phyloP scores from a whole-genome alignment of 352 stramenopile species.

The Phytopythium vexans region DNA sequence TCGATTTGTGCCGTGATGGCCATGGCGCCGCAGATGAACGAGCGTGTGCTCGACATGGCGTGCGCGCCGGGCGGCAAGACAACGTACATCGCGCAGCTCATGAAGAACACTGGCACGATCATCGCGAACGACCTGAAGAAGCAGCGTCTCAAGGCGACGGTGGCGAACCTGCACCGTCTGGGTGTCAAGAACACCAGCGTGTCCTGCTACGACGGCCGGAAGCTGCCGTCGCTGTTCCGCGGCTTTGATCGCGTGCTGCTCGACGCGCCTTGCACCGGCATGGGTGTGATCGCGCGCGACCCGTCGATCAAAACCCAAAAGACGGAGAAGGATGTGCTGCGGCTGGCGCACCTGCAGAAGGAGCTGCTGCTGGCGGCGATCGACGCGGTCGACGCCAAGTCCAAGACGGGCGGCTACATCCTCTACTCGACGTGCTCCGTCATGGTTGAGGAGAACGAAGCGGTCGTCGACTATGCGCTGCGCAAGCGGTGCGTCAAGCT shows the following conservation, averaged over 20 bases:
- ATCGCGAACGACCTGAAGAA: slow-evolving; percentile 99
- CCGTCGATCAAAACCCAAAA: slow-evolving; percentile 99
- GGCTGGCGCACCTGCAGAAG: slow-evolving; percentile 97
- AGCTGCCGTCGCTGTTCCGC: slow-evolving; percentile 92
- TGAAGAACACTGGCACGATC: slow-evolving; percentile 98
- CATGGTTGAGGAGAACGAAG: slow-evolving; percentile 93
- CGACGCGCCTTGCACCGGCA: slow-evolving; percentile 98
- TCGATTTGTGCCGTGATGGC: slow-evolving; percentile 99
- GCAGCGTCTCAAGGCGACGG: slow-evolving; percentile 95
- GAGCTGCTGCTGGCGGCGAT: slow-evolving; percentile 98
- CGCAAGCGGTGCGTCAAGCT: slow-evolving; percentile 98
- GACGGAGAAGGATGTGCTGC: slow-evolving; percentile 88
- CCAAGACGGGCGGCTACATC: slow-evolving; percentile 95
- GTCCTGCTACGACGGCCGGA: slow-evolving; percentile 96
- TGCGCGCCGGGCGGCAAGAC: slow-evolving; percentile 99
- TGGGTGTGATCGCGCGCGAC: slow-evolving; percentile 98
- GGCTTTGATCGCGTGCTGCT: slow-evolving; percentile 98
- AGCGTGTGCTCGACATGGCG: slow-evolving; percentile 98
- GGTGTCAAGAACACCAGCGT: slow-evolving; percentile 98
- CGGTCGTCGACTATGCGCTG: slow-evolving; percentile 99
- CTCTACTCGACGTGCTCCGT: slow-evolving; percentile 99
- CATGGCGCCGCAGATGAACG: slow-evolving; percentile 94
- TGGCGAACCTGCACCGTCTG: slow-evolving; percentile 98
- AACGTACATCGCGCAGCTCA: slow-evolving; percentile 99
- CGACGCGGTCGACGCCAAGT: slow-evolving; percentile 96